A percentile compares a stretch with the other conserved stretches of the same genome.
These are phyloP conservation scores for Chamaecyparis obtusa DNA, from an alignment of 75 land plant genomes.

Conservation along the genomic window DNA sequence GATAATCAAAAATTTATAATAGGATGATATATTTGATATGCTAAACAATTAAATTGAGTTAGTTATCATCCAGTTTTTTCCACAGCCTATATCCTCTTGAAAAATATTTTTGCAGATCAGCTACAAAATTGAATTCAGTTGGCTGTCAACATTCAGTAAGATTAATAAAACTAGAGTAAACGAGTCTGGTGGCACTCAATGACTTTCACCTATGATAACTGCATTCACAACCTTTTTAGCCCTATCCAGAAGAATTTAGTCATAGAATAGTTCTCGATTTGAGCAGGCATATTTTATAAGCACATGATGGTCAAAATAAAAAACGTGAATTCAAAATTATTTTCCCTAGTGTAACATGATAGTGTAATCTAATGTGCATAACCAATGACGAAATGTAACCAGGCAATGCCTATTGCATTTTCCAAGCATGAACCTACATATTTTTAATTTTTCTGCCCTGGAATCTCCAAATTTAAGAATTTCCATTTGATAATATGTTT, in stretches of 20 bases:
- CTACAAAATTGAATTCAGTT: neutral
- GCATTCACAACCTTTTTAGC: neutral
- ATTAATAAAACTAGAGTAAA: neutral
- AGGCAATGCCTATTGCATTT: neutral
- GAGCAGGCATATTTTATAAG: neutral
- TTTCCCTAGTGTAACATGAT: neutral
- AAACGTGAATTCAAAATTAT: neutral
- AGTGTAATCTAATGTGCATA: neutral
- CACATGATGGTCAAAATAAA: neutral
- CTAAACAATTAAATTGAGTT: too few relatives aligned
- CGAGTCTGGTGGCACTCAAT: neutral
- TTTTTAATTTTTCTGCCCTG: neutral
- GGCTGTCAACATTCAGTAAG: neutral
- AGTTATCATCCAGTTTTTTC: too few relatives aligned
- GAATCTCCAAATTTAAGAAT: neutral
- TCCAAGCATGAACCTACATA: neutral
- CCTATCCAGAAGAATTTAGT: neutral
- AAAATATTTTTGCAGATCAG: too few relatives aligned
- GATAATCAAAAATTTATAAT: too few relatives aligned
- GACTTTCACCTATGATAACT: neutral
- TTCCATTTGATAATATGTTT: neutral
- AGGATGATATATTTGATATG: too few relatives aligned
- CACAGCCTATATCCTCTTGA: too few relatives aligned
- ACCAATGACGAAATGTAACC: neutral
- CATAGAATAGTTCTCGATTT: neutral